These are phyloP conservation scores for Colletotrichum liriopes DNA, from an alignment of 2,329 filamentous ascomycete species.

Conservation along the genomic window DNA sequence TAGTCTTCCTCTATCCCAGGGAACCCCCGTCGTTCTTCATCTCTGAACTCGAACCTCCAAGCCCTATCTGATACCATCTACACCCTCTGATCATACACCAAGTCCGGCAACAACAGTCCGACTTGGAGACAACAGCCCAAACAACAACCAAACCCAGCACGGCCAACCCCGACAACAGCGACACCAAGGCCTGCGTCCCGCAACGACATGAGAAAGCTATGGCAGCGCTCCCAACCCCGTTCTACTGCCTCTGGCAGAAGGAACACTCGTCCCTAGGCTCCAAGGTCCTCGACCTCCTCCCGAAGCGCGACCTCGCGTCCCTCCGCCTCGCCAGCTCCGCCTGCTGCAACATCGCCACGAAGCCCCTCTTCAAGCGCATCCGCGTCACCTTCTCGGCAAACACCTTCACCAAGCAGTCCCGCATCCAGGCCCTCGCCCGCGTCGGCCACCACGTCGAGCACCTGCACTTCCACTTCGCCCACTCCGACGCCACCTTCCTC, in stretches of 20 bases:
- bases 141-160: neutral
- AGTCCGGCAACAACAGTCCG: neutral
- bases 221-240: conserved; percentile 62
- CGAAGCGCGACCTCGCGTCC: conserved; percentile 68
- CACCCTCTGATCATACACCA: neutral
- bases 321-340: conserved; percentile 79
- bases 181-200: conserved; percentile 9
- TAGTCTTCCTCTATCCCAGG: neutral
- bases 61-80: neutral
- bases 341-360: conserved; percentile 79
- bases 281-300: conserved; percentile 64
- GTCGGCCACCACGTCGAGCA: conserved; percentile 86
- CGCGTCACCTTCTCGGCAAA: conserved; percentile 80
- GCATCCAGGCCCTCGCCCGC: conserved; percentile 81
- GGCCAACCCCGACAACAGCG: neutral
- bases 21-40: neutral
- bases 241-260: conserved; percentile 71
- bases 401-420: conserved; percentile 81
- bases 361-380: conserved; percentile 78
- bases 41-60: neutral
- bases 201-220: conserved; percentile 67
- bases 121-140: neutral
- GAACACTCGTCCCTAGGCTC: conserved; percentile 61
- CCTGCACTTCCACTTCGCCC: conserved; percentile 83
- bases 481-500: conserved; percentile 84